phyloP scores from a whole-genome alignment of 164 flowering plant genomes.

The Piper betle region DNA sequence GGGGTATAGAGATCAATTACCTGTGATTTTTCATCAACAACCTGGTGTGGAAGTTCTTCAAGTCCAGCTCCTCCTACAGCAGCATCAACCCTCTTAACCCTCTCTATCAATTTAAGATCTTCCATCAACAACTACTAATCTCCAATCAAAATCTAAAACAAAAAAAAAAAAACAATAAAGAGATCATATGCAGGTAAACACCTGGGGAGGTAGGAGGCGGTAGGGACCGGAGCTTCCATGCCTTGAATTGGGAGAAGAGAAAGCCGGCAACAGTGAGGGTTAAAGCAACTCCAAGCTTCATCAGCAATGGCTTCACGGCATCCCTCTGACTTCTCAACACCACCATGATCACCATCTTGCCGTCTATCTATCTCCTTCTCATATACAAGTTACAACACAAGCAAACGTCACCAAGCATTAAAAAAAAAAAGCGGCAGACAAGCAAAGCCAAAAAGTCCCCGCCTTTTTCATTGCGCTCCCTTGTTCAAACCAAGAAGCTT shows the following conservation, averaged over 20 bases:
- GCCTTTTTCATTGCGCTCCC: too few species aligned
- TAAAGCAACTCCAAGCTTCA: conserved; percentile 65
- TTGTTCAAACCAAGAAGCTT: not conserved
- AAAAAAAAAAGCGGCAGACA: too few species aligned
- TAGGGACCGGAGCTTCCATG: conserved; percentile 12
- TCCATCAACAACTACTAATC: not conserved
- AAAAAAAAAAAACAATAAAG: not conserved
- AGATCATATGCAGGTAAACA: conserved; percentile 1
- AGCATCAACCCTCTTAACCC: conserved; percentile 13
- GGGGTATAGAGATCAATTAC: not conserved
- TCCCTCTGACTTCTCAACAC: conserved; percentile 4
- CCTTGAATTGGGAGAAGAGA: conserved; percentile 31
- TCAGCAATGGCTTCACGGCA: conserved; percentile 31
- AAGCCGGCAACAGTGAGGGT: conserved; percentile 66
- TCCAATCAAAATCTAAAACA: not conserved
- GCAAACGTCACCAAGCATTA: too few species aligned
- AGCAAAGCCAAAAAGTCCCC: too few species aligned
- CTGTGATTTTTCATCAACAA: not conserved
- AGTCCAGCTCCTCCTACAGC: conserved; percentile 7
- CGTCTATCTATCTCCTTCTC: too few species aligned
- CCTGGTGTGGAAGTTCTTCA: conserved; percentile 1
- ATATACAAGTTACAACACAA: too few species aligned
- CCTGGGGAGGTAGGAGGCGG: conserved; percentile 21
- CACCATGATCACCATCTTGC: conserved; percentile 1
- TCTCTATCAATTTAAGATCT: conserved; percentile 6